phyloP scores from a whole-genome alignment of 805 yeast species.

The Candida insectorum region DNA sequence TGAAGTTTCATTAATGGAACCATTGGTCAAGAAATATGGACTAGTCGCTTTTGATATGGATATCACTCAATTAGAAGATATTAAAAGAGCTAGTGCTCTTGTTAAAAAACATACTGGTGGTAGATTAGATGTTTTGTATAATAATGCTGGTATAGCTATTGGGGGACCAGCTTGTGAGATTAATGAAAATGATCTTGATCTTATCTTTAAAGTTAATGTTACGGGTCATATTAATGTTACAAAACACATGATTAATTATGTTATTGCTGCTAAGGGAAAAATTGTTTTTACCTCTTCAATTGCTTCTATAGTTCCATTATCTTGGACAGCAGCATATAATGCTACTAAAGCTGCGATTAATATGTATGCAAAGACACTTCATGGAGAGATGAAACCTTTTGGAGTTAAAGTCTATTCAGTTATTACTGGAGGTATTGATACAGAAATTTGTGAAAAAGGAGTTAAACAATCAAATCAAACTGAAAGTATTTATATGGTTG shows the following conservation, averaged over 20 bases:
- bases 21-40: slow-evolving; percentile 21
- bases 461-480: neutral
- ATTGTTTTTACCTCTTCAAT: slow-evolving; percentile 38
- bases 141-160: slow-evolving; percentile 38
- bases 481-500: slow-evolving; percentile 7
- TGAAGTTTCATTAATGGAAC: slow-evolving; percentile 19
- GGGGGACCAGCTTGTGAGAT: slow-evolving; percentile 28
- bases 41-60: slow-evolving; percentile 30
- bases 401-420: slow-evolving; percentile 17
- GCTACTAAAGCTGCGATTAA: slow-evolving; percentile 28
- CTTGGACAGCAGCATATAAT: slow-evolving; percentile 31
- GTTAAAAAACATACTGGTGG: slow-evolving; percentile 28
- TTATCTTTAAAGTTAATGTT: slow-evolving; percentile 33
- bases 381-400: slow-evolving; percentile 16
- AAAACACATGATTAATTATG: slow-evolving; percentile 25
- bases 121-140: slow-evolving; percentile 33
- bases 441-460: slow-evolving; percentile 12
- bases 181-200: slow-evolving; percentile 17
- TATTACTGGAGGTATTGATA: slow-evolving; percentile 17
- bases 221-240: slow-evolving; percentile 36
- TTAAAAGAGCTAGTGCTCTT: slow-evolving; percentile 18
- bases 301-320: slow-evolving; percentile 26
- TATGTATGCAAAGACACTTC: slow-evolving; percentile 15
- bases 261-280: slow-evolving; percentile 30
- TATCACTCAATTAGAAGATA: slow-evolving; percentile 29